A percentile compares a stretch with the other conserved stretches of the same genome.
These are phyloP conservation scores for Ceratocystis ficicola DNA, from an alignment of 2,329 filamentous ascomycete genomes.

Conservation along the genomic window DNA sequence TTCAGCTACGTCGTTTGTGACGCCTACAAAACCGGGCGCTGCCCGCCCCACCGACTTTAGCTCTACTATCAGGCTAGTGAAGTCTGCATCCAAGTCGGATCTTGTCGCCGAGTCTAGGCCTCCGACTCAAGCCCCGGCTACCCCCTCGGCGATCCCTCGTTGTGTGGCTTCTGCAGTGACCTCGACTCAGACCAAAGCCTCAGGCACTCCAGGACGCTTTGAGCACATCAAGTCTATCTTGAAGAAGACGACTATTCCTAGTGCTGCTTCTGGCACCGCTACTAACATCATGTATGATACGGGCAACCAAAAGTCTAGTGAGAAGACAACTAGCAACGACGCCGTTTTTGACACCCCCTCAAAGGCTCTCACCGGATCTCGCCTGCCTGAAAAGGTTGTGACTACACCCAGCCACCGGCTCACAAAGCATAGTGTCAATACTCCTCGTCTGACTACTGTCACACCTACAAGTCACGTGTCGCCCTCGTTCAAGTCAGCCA, in stretches of 20 bases:
- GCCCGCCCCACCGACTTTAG: constrained; percentile 55
- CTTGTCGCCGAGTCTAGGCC: background rate
- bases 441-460: constrained; percentile 44
- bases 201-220: constrained; percentile 38
- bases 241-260: constrained; percentile 30
- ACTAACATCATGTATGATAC: too few relatives aligned
- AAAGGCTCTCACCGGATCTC: constrained; percentile 33
- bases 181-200: constrained; percentile 25
- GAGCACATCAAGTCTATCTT: constrained; percentile 49
- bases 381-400: constrained; percentile 30
- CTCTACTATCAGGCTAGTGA: constrained; percentile 29
- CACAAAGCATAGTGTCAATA: constrained; percentile 68
- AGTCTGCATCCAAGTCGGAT: constrained; percentile 38
- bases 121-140: background rate
- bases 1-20: constrained; percentile 25
- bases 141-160: background rate
- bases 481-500: constrained; percentile 21
- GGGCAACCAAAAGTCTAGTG: constrained; percentile 23
- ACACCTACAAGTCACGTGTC: constrained; percentile 18
- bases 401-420: constrained; percentile 57
- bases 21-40: constrained; percentile 42
- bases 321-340: constrained; percentile 37
- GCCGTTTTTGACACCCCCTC: constrained; percentile 27
- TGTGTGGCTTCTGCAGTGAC: constrained; percentile 27
- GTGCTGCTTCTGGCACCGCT: background rate